Evolutionary conservation across 495 filamentous ascomycete genomes (phyloP), one percentile per base, ranked within the genome.

Genomic region (Penicillium ochrochloron): DNA sequence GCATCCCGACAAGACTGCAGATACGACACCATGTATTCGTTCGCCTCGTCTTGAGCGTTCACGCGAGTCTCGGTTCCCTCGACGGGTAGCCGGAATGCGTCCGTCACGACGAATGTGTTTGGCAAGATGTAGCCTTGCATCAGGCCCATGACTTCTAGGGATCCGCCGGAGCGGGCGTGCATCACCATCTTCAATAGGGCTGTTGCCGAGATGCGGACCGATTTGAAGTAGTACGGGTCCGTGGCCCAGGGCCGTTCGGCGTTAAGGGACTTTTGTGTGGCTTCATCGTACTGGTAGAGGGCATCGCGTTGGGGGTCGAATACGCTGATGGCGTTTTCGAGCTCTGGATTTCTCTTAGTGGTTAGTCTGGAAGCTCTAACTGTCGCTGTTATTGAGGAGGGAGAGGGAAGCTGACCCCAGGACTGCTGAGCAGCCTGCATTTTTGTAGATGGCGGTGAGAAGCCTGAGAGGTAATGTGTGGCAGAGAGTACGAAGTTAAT

Each of bases 151-250:
- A 99, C 85, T 77, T 99, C 96, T 61, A 98, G 83, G 2, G 88
- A 87, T 19, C 95, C 94, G 55, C 96, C 96, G 0, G 91, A 92
- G 23, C 96, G 90, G 2, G 96, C 96, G 75, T 99, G 96, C 92
- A 97, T 98, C 61, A 96, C 92, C 96, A 99, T 99, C 80, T 99
- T 99, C 66, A 98, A 84, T 14, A 99, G 86, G 6, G 96, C 96
- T 25, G 96, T 88, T 42, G 96, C 92, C 44, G 92, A 94, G 76
- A 99, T 94, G 67, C 94, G 92, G 27, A 98, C 91, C 41, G 89
- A 83, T 74, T 95, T 93, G 87, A 97, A 99, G 82, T 97, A 88
- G 74, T 92, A 82, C 0, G 90, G 91, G 74, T 97, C 86, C n/a
- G 81, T 83, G 60, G 76, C 75, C 95, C 96, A 98, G 41, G 96